These are phyloP conservation scores for Cyberlindnera sargentensis DNA, from an alignment of 805 yeast species.

Conservation along the genomic window DNA sequence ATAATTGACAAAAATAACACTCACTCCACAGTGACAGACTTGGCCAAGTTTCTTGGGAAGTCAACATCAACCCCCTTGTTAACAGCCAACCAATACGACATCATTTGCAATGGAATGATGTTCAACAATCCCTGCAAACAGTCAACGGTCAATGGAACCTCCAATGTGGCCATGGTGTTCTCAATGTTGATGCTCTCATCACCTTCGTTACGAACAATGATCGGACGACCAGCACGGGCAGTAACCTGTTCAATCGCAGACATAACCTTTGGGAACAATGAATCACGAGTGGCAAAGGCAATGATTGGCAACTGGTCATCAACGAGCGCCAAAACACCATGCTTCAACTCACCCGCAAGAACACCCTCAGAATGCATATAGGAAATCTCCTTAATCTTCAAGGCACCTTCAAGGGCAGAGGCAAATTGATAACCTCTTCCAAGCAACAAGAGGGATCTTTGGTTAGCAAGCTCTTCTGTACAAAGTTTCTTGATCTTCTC, in stretches of 20 bases:
- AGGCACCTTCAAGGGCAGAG: constrained; percentile 96
- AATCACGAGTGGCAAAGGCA: constrained; percentile 94
- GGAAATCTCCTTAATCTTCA: constrained; percentile 95
- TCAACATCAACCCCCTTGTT: constrained; percentile 95
- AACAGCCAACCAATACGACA: constrained; percentile 95
- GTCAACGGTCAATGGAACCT: constrained; percentile 93
- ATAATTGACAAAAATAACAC: too few relatives aligned
- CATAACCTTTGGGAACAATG: constrained; percentile 91
- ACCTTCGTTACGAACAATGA: constrained; percentile 83
- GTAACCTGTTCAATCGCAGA: constrained; percentile 94
- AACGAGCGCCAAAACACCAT: constrained; percentile 94
- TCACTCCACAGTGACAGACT: constrained; percentile 94
- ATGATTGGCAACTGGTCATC: constrained; percentile 92
- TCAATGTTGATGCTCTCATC: constrained; percentile 51
- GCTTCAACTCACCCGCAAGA: constrained; percentile 97
- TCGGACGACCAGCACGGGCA: constrained; percentile 96
- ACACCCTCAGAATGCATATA: constrained; percentile 99
- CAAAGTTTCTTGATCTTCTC: constrained; percentile 71
- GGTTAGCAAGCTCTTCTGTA: constrained; percentile 61
- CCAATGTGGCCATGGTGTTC: constrained; percentile 61
- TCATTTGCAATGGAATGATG: constrained; percentile 89
- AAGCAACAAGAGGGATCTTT: constrained; percentile 79
- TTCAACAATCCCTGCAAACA: constrained; percentile 95
- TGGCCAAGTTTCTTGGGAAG: constrained; percentile 97
- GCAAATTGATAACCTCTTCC: constrained; percentile 99